Percentiles rank a stretch among this genome's conserved stretches.
Conservation (phyloP, 78 protist species). For the Dictyostelium brefeldianum region DNA sequence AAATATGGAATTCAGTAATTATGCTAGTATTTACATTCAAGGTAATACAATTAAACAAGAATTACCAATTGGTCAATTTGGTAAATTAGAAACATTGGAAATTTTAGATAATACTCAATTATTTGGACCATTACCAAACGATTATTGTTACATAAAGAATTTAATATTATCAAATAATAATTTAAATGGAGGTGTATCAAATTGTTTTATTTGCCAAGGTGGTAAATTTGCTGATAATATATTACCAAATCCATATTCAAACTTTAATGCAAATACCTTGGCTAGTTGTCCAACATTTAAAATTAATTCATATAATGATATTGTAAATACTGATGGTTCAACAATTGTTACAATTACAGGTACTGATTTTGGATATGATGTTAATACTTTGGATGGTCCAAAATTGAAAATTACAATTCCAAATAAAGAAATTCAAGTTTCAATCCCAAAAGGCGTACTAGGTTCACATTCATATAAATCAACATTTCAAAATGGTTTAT, state of each 20-base stretch:
- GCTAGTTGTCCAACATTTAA: not conserved
- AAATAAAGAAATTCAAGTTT: not conserved
- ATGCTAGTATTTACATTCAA: not conserved
- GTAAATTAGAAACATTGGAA: not conserved
- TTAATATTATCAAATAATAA: not conserved
- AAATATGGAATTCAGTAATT: not conserved
- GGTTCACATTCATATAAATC: not conserved
- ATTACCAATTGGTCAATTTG: conserved; percentile 1
- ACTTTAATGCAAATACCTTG: not conserved
- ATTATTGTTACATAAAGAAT: not conserved
- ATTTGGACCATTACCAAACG: not conserved
- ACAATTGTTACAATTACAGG: not conserved
- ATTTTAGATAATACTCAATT: not conserved
- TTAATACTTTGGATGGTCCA: not conserved
- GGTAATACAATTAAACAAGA: not conserved
- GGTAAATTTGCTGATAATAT: not conserved
- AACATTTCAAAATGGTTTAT: not conserved
- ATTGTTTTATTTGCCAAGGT: not conserved
- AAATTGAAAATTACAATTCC: not conserved
- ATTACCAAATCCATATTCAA: not conserved
- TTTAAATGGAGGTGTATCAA: not conserved
- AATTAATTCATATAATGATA: not conserved
- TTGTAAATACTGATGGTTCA: not conserved
- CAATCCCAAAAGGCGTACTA: not conserved
- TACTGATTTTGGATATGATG: not conserved